These are phyloP conservation scores for Leccinum imitatum DNA, from an alignment of 768 basidiomycete species.

Conservation along the genomic window DNA sequence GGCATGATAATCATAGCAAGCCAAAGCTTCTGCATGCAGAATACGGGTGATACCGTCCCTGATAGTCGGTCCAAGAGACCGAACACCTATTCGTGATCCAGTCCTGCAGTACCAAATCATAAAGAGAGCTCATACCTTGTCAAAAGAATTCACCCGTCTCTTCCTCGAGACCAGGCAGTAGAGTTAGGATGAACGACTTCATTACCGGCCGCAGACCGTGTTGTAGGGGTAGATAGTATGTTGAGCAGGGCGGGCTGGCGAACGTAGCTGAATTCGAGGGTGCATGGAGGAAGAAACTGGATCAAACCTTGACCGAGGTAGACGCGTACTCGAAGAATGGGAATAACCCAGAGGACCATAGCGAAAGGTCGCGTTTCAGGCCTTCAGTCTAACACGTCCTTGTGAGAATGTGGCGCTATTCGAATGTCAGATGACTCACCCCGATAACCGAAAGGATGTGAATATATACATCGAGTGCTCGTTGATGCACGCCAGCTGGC, in stretches of 20 bases:
- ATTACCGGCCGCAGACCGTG: conserved; percentile 80
- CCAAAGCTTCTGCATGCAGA: conserved; percentile 97
- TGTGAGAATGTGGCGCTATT: conserved; percentile 8
- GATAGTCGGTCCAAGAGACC: conserved; percentile 78
- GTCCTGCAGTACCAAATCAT: neutral
- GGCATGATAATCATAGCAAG: conserved; percentile 89
- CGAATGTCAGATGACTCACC: conserved; percentile 46
- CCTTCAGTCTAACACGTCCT: conserved; percentile 70
- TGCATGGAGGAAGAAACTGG: conserved; percentile 4
- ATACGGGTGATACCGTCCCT: conserved; percentile 77
- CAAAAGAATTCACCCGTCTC: conserved; percentile 96
- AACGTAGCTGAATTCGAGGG: neutral
- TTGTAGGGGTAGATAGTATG: conserved; percentile 85
- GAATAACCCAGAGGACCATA: conserved; percentile 74
- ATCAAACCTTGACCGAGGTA: conserved; percentile 91
- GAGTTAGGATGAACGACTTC: conserved; percentile 91
- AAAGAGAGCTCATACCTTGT: conserved; percentile 52
- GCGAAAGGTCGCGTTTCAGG: conserved; percentile 75
- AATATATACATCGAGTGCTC: conserved; percentile 91
- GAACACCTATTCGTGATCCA: conserved; percentile 56
- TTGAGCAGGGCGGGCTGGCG: conserved; percentile 79
- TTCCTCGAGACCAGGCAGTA: conserved; percentile 95
- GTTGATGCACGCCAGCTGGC: conserved; percentile 95
- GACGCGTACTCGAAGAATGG: conserved; percentile 99
- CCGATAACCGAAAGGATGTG: conserved; percentile 91